Conservation (phyloP, 2,329 filamentous ascomycete species). For the Claviceps sp. region DNA sequence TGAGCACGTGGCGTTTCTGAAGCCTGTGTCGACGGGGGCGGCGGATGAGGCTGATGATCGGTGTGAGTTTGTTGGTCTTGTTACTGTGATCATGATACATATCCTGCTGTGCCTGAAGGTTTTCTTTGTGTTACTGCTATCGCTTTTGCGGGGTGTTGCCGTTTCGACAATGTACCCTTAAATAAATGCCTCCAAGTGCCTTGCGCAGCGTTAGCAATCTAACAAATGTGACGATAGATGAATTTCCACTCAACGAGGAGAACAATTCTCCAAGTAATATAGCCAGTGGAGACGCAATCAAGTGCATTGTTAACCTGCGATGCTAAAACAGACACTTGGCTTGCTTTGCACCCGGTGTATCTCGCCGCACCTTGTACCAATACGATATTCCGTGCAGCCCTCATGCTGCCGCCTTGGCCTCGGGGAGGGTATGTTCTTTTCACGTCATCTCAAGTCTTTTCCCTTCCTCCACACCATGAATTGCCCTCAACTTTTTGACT, state of each 20-base stretch:
- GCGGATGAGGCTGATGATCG: conserved; percentile 54
- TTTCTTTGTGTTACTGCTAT: no score
- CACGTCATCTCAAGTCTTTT: background rate
- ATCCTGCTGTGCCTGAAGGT: no score
- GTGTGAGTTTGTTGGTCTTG: conserved; percentile 27
- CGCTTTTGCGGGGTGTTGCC: no score
- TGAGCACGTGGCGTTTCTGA: conserved; percentile 51
- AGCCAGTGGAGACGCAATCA: background rate
- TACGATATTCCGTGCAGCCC: conserved; percentile 66
- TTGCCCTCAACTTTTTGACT: background rate
- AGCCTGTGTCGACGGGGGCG: conserved; percentile 70
- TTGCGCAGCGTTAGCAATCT: background rate
- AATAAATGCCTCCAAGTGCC: background rate
- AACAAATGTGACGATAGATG: background rate
- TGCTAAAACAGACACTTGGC: conserved; percentile 43
- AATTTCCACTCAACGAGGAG: no score
- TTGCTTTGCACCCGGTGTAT: conserved; percentile 39
- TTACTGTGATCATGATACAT: no score
- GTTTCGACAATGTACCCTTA: background rate
- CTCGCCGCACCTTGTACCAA: conserved; percentile 48
- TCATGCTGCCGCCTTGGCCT: conserved; percentile 51
- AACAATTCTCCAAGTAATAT: no score
- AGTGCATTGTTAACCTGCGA: background rate
- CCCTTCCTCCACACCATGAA: no score
- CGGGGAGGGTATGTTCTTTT: conserved; percentile 25